Conservation (phyloP, 805 yeast genomes). For the Ogataea haglerorum region DNA sequence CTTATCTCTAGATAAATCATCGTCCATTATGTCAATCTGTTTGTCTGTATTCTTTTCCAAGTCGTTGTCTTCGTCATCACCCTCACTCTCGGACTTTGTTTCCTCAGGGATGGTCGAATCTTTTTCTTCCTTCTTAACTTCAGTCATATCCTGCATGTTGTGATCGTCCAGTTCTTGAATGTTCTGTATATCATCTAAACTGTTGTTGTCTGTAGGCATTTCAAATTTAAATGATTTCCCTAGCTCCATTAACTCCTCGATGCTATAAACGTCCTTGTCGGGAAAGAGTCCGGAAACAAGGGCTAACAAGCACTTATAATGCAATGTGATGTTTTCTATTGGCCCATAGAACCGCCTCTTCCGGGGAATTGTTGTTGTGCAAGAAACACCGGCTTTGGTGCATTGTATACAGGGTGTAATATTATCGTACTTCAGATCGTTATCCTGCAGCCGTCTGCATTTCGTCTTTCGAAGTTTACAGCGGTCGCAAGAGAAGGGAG, state of each 20-base stretch:
- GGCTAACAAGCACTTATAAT: conserved; percentile 39
- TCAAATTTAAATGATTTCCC: conserved; percentile 33
- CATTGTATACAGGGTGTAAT: conserved; percentile 41
- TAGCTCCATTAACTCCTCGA: conserved; percentile 38
- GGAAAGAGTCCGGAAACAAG: conserved; percentile 42
- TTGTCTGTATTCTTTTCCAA: neutral
- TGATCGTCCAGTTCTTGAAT: conserved; percentile 4
- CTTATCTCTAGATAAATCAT: conserved; percentile 1
- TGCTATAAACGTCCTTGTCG: conserved; percentile 40
- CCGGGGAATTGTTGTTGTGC: conserved; percentile 41
- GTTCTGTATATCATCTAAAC: conserved; percentile 14
- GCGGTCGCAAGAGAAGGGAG: conserved; percentile 43
- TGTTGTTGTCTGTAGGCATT: conserved; percentile 32
- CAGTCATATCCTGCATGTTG: neutral
- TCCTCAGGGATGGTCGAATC: neutral
- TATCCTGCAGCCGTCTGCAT: conserved; percentile 36
- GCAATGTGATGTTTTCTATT: conserved; percentile 40
- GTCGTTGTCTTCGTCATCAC: neutral
- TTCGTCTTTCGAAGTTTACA: conserved; percentile 43
- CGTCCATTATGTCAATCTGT: neutral
- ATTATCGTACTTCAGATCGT: conserved; percentile 35
- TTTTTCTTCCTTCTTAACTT: conserved; percentile 1
- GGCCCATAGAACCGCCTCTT: conserved; percentile 41
- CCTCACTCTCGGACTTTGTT: neutral
- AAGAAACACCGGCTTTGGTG: conserved; percentile 34